Base-by-base conservation (phyloP, 2,329 filamentous ascomycete genomes). In the Neonectria magnoliae region DNA sequence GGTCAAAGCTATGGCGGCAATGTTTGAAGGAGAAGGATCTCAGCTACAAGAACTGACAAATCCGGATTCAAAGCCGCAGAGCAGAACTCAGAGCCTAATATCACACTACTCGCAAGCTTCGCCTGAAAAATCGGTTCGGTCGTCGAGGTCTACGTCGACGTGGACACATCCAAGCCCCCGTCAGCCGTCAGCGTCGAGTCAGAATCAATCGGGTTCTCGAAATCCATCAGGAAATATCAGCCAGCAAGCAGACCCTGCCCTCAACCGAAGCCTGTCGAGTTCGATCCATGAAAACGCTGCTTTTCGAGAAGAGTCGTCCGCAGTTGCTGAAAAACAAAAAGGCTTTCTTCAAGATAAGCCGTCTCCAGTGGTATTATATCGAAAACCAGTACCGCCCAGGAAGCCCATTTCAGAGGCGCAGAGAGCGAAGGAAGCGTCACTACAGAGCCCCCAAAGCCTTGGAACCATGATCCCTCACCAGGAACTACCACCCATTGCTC, bases 1-100 rank as follows among this genome's bases (percentile, higher is more conserved):
- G 3, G 84, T 86, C 13, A 84, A 77, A 68, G 83, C 83, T 2
- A 85, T 88, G 78, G 81, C 85, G 4, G 85, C 85, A 38, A 79
- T 82, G 71, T 87, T 87, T 71, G 83, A 88, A 65, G 80, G 70
- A 14, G 64, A 68, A 8, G 31, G 38, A 18, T 20, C 38, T 42
- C 38, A 38, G 44, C 50, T 60, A 6, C 61, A 57, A 6, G 61
- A 67, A 13, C 10, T 51, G 25, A 60, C 64, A 4, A 56, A 62
- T 7, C 18, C 42, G 18, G 44, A 36, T 3, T n/a, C 44, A 22
- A 60, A 51, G 20, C 65, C 53, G 33, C 50, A 65, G 20, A 67
- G 58, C 62, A 71, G 67, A 50, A 62, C 71, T 4, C 73, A 70
- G 33, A 67, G 62, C 44, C 60, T 71, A 8, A 64, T 67, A 27